A percentile compares a stretch with the other conserved stretches of the same genome.
These are phyloP conservation scores for Coemansia sp. DNA, from an alignment of 192 early-diverging fungal species.

Conservation along the genomic window DNA sequence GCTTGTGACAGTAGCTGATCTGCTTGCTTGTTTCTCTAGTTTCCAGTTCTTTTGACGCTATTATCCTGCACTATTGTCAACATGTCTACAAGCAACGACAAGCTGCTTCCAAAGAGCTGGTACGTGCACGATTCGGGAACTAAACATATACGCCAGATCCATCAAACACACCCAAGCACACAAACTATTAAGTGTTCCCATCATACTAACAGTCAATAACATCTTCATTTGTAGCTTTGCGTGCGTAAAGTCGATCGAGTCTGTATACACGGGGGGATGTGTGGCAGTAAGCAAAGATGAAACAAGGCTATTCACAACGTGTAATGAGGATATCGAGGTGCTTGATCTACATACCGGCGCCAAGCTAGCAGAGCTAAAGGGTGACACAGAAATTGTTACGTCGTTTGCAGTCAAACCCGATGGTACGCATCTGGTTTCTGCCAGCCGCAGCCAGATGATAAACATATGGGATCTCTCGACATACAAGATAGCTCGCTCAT, in stretches of 20 bases:
- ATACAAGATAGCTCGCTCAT: constrained; percentile 57
- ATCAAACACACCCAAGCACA: no score
- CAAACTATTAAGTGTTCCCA: not conserved
- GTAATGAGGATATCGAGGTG: constrained; percentile 80
- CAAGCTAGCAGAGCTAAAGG: constrained; percentile 62
- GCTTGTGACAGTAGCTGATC: not conserved
- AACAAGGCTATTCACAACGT: constrained; percentile 67
- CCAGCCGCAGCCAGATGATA: constrained; percentile 77
- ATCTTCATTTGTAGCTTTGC: constrained; percentile 60
- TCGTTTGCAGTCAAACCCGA: constrained; percentile 82
- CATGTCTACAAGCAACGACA: constrained; percentile 30
- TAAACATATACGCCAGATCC: no score
- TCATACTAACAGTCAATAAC: not conserved
- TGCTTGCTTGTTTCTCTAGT: not conserved
- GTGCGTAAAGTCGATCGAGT: constrained; percentile 74
- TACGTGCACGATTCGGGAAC: constrained; percentile 6
- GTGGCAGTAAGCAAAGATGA: constrained; percentile 67
- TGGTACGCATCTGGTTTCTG: constrained; percentile 70
- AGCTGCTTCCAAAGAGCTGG: constrained; percentile 41
- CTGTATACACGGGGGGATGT: constrained; percentile 89
- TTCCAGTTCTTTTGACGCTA: not conserved
- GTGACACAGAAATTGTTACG: constrained; percentile 85
- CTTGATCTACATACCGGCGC: constrained; percentile 68
- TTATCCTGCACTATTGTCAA: not conserved
- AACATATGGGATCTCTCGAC: constrained; percentile 76